A percentile compares a stretch with the other conserved stretches of the same genome.
phyloP scores from a whole-genome alignment of 441 rosid species.

The Populus hybrid region DNA sequence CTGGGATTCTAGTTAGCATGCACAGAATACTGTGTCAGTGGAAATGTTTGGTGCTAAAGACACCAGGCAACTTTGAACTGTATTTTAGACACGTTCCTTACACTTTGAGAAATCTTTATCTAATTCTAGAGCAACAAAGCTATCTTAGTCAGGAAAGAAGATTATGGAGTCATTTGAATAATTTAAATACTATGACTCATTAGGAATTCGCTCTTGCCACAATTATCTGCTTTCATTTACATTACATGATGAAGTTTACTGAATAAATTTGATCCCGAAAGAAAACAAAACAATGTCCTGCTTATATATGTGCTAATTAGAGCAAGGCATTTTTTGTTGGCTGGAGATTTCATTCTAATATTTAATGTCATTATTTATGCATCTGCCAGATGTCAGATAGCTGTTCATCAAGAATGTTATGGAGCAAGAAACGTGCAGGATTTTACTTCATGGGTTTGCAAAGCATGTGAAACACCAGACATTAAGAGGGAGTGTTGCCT shows the following conservation, averaged over 20 bases:
- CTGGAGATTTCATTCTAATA: not conserved
- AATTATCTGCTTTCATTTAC: not conserved
- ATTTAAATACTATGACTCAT: not conserved
- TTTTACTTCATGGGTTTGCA: constrained; percentile 99
- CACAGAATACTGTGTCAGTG: not conserved
- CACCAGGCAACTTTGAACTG: not conserved
- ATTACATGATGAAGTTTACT: not conserved
- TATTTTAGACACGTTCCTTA: not conserved
- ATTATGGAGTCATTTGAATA: not conserved
- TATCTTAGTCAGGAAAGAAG: not conserved
- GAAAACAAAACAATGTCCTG: not conserved
- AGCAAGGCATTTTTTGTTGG: not conserved
- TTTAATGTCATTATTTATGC: not conserved
- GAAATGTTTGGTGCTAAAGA: not conserved
- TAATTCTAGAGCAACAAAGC: not conserved
- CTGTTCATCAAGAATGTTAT: constrained; percentile 99
- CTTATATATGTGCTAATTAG: not conserved
- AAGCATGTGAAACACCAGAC: constrained; percentile 95
- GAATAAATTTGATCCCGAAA: not conserved
- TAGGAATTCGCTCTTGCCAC: not conserved
- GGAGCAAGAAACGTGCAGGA: constrained; percentile 90
- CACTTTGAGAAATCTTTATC: not conserved
- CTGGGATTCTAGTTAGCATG: not conserved
- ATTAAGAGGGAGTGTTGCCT: constrained; percentile 94
- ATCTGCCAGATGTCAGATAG: constrained; percentile 86